Evolutionary conservation across 495 filamentous ascomycete species (phyloP).

Genomic region (Neurospora terricola): DNA sequence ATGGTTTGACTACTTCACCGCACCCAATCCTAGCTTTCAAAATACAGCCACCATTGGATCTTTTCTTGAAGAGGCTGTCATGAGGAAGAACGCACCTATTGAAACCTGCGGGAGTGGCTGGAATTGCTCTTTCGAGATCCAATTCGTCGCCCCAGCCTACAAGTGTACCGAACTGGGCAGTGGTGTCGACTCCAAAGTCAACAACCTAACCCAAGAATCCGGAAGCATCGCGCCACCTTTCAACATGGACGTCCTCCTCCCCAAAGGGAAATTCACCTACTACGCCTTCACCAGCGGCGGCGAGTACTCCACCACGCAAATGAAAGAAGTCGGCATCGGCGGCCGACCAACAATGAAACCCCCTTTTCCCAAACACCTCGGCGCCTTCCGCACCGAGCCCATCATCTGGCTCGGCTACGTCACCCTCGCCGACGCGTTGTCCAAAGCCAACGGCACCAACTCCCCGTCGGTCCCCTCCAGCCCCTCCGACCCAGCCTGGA

Average conservation of each 20-base stretch:
- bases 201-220: constrained; percentile 19
- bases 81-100: constrained; percentile 12
- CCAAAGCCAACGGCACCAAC: constrained; percentile 6
- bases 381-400: constrained; percentile 30
- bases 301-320: constrained; percentile 26
- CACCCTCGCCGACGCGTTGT: constrained; percentile 8
- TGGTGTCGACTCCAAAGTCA: constrained; percentile 18
- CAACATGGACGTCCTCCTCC: constrained; percentile 21
- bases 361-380: constrained; percentile 24
- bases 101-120: constrained; percentile 28
- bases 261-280: constrained; percentile 23
- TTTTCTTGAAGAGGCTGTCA: constrained; percentile 20
- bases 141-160: constrained; percentile 25
- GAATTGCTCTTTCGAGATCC: constrained; percentile 27
- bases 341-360: constrained; percentile 20
- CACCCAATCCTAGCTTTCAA: constrained; percentile 13
- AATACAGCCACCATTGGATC: constrained; percentile 20
- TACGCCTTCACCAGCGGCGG: constrained; percentile 25
- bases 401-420: constrained; percentile 28
- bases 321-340: constrained; percentile 18
- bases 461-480: constrained; percentile 9
- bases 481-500: constrained; percentile 15
- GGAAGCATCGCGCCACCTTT: constrained; percentile 20
- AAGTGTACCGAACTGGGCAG: constrained; percentile 26
- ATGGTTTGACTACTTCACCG: constrained; percentile 32